Evolutionary conservation across 306 rosid species (phyloP).

Genomic region (Mimosa pudica): DNA sequence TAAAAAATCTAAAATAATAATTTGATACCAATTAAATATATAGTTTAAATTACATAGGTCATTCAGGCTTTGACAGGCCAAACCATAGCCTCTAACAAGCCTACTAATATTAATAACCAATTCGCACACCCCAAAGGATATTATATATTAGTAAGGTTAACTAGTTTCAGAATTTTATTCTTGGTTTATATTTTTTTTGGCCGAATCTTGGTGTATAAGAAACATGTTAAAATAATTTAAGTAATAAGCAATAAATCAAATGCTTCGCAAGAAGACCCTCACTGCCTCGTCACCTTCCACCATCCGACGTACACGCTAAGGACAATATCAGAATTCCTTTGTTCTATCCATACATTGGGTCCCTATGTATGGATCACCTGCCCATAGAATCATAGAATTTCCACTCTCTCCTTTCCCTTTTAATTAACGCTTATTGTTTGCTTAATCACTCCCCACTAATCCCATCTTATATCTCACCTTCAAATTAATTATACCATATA

Average conservation of each 20-base stretch:
- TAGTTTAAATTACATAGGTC: no score
- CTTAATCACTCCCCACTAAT: constrained; percentile 18
- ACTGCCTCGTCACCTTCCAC: constrained; percentile 10
- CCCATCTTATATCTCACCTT: background rate
- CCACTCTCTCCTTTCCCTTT: background rate
- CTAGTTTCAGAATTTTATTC: no score
- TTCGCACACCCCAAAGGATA: no score
- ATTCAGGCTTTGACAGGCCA: no score
- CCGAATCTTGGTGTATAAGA: no score
- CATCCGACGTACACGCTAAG: constrained; percentile 11
- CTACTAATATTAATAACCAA: no score
- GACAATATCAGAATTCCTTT: background rate
- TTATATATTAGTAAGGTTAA: no score
- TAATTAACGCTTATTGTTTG: background rate
- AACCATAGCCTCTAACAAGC: no score
- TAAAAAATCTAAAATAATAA: no score
- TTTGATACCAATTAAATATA: no score
- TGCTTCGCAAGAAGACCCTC: background rate
- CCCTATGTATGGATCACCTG: background rate
- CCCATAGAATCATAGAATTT: background rate
- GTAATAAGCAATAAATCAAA: background rate
- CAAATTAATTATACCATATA: background rate
- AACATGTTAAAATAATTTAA: background rate
- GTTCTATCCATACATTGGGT: background rate
- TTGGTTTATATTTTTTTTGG: no score